phyloP scores from a whole-genome alignment of 2,329 filamentous ascomycete genomes.

The Trichoderma sp. region DNA sequence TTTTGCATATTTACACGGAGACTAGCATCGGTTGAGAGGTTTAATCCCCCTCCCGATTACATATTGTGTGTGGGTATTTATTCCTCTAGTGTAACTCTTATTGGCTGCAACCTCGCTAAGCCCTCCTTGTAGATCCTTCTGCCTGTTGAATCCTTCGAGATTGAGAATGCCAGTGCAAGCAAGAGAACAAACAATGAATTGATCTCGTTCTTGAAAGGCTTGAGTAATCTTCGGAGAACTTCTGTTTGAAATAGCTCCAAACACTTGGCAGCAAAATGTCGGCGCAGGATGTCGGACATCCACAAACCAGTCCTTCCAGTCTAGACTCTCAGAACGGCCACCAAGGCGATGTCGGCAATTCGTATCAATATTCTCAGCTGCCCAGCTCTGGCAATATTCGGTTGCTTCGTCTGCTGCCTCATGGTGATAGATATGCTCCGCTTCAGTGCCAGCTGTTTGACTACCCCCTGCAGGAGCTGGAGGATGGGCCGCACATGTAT shows the following conservation, averaged over 20 bases:
- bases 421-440: background rate
- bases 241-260: background rate
- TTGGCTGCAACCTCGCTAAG: background rate
- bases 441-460: constrained; percentile 13
- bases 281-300: background rate
- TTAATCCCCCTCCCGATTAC: background rate
- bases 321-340: background rate
- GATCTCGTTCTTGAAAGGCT: background rate
- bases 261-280: background rate
- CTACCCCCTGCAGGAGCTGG: background rate
- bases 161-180: background rate
- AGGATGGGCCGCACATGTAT: constrained; percentile 5
- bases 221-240: background rate
- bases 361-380: background rate
- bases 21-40: background rate
- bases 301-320: background rate
- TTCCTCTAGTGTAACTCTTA: background rate
- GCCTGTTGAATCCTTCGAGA: background rate
- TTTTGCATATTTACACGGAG: background rate
- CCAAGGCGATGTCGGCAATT: background rate
- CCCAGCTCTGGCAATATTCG: background rate
- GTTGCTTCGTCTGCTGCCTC: constrained; percentile 7
- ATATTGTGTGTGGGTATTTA: background rate
- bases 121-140: background rate
- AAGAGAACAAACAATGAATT: background rate